These are phyloP conservation scores for Aspergillus alliaceus DNA, from an alignment of 2,329 filamentous ascomycete genomes.

Conservation along the genomic window DNA sequence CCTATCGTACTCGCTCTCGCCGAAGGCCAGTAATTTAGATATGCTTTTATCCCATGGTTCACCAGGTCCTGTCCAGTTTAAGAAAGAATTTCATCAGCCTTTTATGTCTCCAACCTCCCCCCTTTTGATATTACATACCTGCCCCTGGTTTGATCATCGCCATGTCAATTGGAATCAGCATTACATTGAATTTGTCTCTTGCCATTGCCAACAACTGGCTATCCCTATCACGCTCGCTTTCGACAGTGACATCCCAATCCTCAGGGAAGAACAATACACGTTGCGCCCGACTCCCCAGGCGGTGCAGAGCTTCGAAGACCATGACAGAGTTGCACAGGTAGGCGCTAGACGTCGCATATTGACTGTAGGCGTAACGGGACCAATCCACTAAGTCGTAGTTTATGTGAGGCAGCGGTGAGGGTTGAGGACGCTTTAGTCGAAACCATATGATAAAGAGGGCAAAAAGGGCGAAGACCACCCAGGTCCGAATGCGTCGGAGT, in stretches of 20 bases:
- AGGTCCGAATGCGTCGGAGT: conserved; percentile 32
- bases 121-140: conserved; percentile 18
- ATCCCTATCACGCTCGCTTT: conserved; percentile 30
- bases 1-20: conserved; percentile 62
- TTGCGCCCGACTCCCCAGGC: conserved; percentile 40
- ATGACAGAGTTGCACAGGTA: conserved; percentile 46
- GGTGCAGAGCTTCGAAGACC: conserved; percentile 43
- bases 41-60: conserved; percentile 64
- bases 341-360: conserved; percentile 42
- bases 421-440: conserved; percentile 18
- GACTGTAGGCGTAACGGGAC: conserved; percentile 45
- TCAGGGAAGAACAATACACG: conserved; percentile 44
- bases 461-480: conserved; percentile 25
- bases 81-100: not conserved
- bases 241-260: conserved; percentile 38
- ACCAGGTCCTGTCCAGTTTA: conserved; percentile 22
- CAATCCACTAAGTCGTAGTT: conserved; percentile 39
- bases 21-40: conserved; percentile 69
- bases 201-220: conserved; percentile 52
- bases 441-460: conserved; percentile 28
- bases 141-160: conserved; percentile 29
- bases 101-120: not conserved
- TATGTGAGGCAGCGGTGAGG: conserved; percentile 25
- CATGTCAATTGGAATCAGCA: conserved; percentile 49
- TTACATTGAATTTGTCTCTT: conserved; percentile 50